Evolutionary conservation across 176 grass and related monocot genomes (phyloP).

Genomic region (Carex littledalei): DNA sequence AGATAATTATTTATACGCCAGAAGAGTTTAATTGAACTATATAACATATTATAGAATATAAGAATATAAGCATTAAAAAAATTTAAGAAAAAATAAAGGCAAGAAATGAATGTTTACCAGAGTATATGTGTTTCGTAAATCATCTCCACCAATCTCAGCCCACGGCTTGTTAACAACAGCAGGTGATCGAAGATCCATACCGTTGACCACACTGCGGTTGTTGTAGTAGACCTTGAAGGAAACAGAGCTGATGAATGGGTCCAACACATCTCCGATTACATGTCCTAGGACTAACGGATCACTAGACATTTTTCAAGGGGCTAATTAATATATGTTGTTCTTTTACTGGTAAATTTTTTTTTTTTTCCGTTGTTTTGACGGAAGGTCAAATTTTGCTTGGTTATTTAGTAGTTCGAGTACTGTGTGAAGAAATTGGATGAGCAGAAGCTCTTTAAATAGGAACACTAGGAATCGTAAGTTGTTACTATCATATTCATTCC

Average conservation of each 20-base stretch:
- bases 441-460: neutral
- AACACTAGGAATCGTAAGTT: neutral
- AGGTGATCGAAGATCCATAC: constrained; percentile 47
- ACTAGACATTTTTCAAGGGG: constrained; percentile 37
- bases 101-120: constrained; percentile 36
- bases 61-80: neutral
- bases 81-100: neutral
- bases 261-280: constrained; percentile 67
- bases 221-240: constrained; percentile 36
- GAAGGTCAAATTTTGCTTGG: neutral
- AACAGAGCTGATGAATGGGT: constrained; percentile 49
- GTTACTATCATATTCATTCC: neutral
- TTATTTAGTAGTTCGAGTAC: neutral
- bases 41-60: neutral
- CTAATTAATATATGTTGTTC: too few species aligned
- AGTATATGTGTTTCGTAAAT: constrained; percentile 44
- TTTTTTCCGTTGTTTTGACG: neutral
- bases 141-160: constrained; percentile 57
- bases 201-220: constrained; percentile 42
- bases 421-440: neutral
- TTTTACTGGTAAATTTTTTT: neutral
- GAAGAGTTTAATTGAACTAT: neutral
- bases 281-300: constrained; percentile 50
- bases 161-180: constrained; percentile 22
- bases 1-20: neutral